Evolutionary conservation across 2,329 filamentous ascomycete species (phyloP).

Genomic region (Dichotomopilus funicola): DNA sequence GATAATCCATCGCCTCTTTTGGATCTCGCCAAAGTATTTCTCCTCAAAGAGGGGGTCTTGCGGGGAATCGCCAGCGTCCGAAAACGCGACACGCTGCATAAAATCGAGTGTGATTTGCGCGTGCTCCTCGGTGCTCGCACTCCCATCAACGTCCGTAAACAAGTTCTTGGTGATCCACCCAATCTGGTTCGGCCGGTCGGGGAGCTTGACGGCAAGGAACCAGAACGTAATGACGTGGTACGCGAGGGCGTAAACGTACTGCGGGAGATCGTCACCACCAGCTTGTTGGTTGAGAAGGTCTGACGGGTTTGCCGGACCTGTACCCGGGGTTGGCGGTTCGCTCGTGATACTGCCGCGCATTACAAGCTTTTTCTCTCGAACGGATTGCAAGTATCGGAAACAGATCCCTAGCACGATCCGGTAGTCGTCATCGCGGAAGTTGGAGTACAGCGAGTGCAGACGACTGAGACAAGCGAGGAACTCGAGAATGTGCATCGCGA

Average conservation of each 20-base stretch:
- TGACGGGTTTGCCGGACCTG: slow-evolving; percentile 19
- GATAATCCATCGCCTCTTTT: slow-evolving; percentile 63
- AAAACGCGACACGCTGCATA: slow-evolving; percentile 82
- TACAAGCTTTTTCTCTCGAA: slow-evolving; percentile 57
- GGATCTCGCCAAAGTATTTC: slow-evolving; percentile 58
- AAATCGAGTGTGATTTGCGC: slow-evolving; percentile 91
- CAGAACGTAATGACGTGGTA: slow-evolving; percentile 96
- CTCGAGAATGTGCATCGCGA: slow-evolving; percentile 91
- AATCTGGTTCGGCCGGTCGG: slow-evolving; percentile 76
- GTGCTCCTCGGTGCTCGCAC: slow-evolving; percentile 78
- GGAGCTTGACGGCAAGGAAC: slow-evolving; percentile 84
- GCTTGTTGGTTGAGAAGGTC: slow-evolving; percentile 29
- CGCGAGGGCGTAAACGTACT: slow-evolving; percentile 88
- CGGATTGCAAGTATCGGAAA: slow-evolving; percentile 86
- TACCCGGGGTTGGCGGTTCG: slow-evolving; percentile 33
- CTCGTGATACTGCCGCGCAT: slow-evolving; percentile 41
- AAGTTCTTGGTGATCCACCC: slow-evolving; percentile 86
- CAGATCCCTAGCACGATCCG: slow-evolving; percentile 93
- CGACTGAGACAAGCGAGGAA: slow-evolving; percentile 87
- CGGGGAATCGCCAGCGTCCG: slow-evolving; percentile 72
- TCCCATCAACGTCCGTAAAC: slow-evolving; percentile 69
- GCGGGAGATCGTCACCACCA: slow-evolving; percentile 67
- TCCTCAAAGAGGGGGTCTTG: slow-evolving; percentile 60
- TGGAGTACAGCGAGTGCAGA: slow-evolving; percentile 75
- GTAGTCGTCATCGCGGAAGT: slow-evolving; percentile 87